phyloP scores from a whole-genome alignment of 331 rosid species.

The Rhamnella rubrinervis region DNA sequence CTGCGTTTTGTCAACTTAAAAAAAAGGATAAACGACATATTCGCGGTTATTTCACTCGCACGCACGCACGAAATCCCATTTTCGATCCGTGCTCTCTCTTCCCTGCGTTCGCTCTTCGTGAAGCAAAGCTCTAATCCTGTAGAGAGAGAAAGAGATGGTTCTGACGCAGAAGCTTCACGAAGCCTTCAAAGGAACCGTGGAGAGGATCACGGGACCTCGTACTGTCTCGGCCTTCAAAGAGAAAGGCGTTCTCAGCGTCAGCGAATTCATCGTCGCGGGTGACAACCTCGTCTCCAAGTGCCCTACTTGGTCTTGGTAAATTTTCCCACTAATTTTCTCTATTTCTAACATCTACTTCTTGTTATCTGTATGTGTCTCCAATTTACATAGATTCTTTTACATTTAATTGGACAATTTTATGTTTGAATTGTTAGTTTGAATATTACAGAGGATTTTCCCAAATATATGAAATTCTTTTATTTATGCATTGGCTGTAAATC shows the following conservation, averaged over 20 bases:
- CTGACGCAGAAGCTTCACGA: slow-evolving; percentile 89
- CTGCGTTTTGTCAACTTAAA: too few species aligned
- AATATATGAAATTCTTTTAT: neutral
- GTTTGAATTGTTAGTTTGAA: neutral
- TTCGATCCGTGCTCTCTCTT: too few species aligned
- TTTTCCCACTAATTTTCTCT: neutral
- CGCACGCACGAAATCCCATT: too few species aligned
- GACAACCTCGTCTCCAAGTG: slow-evolving; percentile 97
- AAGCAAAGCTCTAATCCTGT: neutral
- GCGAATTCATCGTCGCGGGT: slow-evolving; percentile 80
- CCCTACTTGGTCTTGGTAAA: slow-evolving; percentile 97
- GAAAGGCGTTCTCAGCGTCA: slow-evolving; percentile 93
- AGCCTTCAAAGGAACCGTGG: slow-evolving; percentile 96
- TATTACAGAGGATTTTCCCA: too few species aligned
- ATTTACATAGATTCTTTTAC: too few species aligned
- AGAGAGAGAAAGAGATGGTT: slow-evolving; percentile 52
- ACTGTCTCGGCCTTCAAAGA: slow-evolving; percentile 96
- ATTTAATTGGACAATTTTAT: neutral
- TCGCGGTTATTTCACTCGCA: too few species aligned
- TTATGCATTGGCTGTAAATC: neutral
- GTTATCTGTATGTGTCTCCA: too few species aligned
- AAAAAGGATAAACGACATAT: too few species aligned
- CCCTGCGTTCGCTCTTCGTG: too few species aligned
- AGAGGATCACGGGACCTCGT: slow-evolving; percentile 88
- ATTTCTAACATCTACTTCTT: neutral